phyloP scores from a whole-genome alignment of 208 protist genomes.

The Trypanosoma avium region DNA sequence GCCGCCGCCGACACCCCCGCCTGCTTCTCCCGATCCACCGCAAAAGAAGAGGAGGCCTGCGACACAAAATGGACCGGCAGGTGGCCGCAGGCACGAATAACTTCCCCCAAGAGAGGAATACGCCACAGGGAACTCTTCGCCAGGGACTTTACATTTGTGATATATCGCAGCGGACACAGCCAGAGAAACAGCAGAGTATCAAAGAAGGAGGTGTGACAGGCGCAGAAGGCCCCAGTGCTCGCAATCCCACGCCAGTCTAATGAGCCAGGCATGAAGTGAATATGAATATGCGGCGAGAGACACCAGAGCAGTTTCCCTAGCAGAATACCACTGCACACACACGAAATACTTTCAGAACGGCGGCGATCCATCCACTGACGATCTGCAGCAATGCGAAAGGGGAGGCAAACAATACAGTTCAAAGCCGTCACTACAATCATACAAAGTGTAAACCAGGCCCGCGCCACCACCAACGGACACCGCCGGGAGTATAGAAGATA shows the following conservation, averaged over 20 bases:
- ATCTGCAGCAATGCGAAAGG: constrained; percentile 23
- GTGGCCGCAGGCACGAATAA: constrained; percentile 72
- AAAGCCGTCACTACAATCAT: constrained; percentile 43
- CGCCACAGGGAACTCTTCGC: constrained; percentile 67
- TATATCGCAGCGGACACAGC: constrained; percentile 49
- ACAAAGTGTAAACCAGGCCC: constrained; percentile 59
- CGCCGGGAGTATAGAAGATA: constrained; percentile 41
- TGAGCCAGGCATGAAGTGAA: constrained; percentile 60
- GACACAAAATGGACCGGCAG: constrained; percentile 86
- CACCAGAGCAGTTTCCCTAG: constrained; percentile 51
- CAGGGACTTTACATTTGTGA: constrained; percentile 64
- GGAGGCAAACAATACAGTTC: constrained; percentile 27
- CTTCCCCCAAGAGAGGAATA: constrained; percentile 71
- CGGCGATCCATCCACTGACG: constrained; percentile 31
- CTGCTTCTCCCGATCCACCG: constrained; percentile 84
- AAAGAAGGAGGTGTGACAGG: constrained; percentile 88
- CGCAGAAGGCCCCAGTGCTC: constrained; percentile 54
- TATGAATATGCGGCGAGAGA: constrained; percentile 58
- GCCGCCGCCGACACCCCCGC: constrained; percentile 52
- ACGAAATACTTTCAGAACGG: constrained; percentile 35
- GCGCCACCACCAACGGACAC: constrained; percentile 53
- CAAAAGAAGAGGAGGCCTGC: constrained; percentile 47
- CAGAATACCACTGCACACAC: constrained; percentile 35
- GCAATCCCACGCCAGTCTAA: constrained; percentile 51
- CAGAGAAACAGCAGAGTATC: constrained; percentile 77